Evolutionary conservation across 83 land plant genomes (phyloP), one percentile per base, ranked within the genome.

Genomic region (Picea mariana): DNA sequence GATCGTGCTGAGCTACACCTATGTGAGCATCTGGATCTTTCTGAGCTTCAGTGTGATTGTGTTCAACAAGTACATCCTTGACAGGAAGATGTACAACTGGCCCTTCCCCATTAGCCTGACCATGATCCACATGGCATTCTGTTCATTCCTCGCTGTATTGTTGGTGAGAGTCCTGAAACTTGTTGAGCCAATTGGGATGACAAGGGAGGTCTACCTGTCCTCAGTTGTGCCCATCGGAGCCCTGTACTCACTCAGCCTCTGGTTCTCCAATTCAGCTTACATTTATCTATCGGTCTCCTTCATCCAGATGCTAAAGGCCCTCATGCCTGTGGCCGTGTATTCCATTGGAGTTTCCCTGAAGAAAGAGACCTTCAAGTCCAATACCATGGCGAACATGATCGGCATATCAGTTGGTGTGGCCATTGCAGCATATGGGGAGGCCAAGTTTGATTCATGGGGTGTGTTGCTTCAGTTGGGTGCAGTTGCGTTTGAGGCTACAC

Each of bases 251-350:
- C 77, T 94, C 71, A 87, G 88, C 78, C 88, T 94, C 80, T 94
- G 95, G 97, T 86, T 94, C 82, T 94, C 97, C 59, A 94, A 94
- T 77, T 94, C 97, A 40, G 97, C 97, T 52, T 94, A 94, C 87
- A 92, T 94, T 67, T 94, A 91, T 82, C 89, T 94, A 77, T 94
- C 97, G 15, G 97, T 94, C 40, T 94, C 97, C 13, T 94, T 94
- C 80, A 94, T 94, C 72, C 97, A 94, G 87, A 94, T 94, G 97
- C 93, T 94, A 47, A 94, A 94, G 79, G 97, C 97, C 72, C 90
- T 94, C 11, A 94, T 94, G 97, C 97, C 97, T 1, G 97, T 94
- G 77, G 97, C 92, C 23, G 95, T 94, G 27, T 94, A 94, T 80
- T 86, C 93, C 66, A 87, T 94, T 82, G 90, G 89, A 23, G 88